A percentile compares a stretch with the other conserved stretches of the same genome.
Conservation (phyloP, 257 asterid species). For the Coffea eugenioides region DNA sequence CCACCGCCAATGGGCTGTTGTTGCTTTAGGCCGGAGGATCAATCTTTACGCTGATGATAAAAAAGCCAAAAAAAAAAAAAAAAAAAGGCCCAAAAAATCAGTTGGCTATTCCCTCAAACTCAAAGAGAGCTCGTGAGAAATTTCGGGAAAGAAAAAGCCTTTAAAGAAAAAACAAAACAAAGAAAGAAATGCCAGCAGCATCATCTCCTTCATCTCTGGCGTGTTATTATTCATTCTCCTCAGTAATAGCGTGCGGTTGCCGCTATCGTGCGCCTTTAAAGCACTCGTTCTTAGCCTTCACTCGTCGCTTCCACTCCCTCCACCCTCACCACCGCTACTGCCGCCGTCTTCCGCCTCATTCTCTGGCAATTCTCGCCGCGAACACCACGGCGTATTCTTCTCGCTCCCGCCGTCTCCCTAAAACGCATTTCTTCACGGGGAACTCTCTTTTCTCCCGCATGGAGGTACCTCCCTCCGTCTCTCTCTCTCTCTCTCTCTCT, state of each 20-base stretch:
- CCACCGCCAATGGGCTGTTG: no score
- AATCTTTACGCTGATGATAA: no score
- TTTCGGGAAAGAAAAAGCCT: not conserved
- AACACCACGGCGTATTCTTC: constrained; percentile 14
- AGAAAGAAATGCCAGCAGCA: not conserved
- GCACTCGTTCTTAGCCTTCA: constrained; percentile 9
- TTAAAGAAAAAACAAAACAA: not conserved
- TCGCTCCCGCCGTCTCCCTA: constrained; percentile 33
- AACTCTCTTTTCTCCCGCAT: constrained; percentile 68
- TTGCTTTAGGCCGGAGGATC: no score
- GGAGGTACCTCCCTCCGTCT: constrained; percentile 52
- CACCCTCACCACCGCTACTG: constrained; percentile 23
- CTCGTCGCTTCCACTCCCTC: constrained; percentile 27
- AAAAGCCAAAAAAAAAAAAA: no score
- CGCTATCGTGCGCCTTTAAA: constrained; percentile 57
- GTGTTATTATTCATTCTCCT: constrained; percentile 6
- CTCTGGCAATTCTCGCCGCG: not conserved
- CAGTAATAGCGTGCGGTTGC: constrained; percentile 34
- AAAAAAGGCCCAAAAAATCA: no score
- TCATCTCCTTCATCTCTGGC: constrained; percentile 5
- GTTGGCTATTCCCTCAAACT: no score
- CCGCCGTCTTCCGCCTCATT: constrained; percentile 25
- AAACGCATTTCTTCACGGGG: constrained; percentile 43
- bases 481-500: not conserved
- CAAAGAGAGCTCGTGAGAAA: not conserved